phyloP scores from a whole-genome alignment of 2,329 filamentous ascomycete genomes.

The Zasmidium citrigriseum region DNA sequence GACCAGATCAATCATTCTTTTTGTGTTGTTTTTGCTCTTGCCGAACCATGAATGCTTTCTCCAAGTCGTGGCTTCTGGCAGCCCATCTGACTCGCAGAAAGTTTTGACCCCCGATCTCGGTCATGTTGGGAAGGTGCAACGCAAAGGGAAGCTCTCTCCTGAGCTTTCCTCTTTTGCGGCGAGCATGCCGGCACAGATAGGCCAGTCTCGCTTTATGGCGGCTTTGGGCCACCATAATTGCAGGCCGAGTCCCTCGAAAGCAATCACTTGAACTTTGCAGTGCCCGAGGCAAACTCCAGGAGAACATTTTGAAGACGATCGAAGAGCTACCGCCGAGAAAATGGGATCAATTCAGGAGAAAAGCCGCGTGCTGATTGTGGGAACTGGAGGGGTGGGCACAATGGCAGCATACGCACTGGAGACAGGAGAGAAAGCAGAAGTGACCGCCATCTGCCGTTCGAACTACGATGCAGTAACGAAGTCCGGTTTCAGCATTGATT shows the following conservation, averaged over 20 bases:
- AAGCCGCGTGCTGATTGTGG: slow-evolving; percentile 53
- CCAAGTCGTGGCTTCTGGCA: too few relatives aligned
- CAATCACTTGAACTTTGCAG: neutral
- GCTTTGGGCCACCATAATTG: neutral
- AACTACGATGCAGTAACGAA: slow-evolving; percentile 53
- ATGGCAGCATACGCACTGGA: slow-evolving; percentile 59
- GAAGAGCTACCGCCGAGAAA: too few relatives aligned
- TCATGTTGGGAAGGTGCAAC: too few relatives aligned
- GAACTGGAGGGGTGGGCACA: slow-evolving; percentile 58
- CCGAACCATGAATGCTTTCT: neutral
- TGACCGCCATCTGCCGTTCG: slow-evolving; percentile 58
- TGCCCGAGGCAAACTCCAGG: neutral
- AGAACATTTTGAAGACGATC: neutral
- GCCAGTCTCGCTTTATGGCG: neutral
- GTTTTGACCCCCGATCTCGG: neutral
- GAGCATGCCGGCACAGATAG: neutral
- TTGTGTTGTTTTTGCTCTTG: neutral
- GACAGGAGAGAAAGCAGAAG: slow-evolving; percentile 50
- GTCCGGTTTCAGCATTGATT: slow-evolving; percentile 57
- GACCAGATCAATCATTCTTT: neutral
- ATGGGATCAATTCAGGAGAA: slow-evolving; percentile 28
- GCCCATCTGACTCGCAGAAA: neutral
- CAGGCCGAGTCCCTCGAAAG: neutral
- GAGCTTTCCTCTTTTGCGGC: slow-evolving; percentile 9
- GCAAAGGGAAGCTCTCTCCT: slow-evolving; percentile 13